Percentiles rank a stretch among this genome's conserved stretches.
phyloP scores from a whole-genome alignment of 2,329 filamentous ascomycete species.

The Trematosphaeria pertusa region DNA sequence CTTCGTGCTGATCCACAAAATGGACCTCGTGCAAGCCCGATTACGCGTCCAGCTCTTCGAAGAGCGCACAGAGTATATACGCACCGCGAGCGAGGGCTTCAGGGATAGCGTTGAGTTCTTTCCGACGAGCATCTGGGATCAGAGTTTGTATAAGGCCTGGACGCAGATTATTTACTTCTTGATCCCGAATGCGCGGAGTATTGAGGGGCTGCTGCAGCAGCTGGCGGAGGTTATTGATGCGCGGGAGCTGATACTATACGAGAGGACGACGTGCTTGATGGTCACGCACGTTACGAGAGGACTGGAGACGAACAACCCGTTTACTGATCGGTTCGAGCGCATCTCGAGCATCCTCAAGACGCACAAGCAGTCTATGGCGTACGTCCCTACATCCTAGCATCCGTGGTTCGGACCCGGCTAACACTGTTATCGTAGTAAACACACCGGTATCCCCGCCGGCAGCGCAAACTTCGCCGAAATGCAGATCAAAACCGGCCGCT shows the following conservation, averaged over 20 bases:
- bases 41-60: slow-evolving; percentile 84
- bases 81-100: slow-evolving; percentile 74
- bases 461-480: slow-evolving; percentile 82
- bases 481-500: slow-evolving; percentile 79
- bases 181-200: slow-evolving; percentile 89
- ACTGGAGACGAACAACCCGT: slow-evolving; percentile 80
- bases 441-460: slow-evolving; percentile 80
- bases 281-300: slow-evolving; percentile 89
- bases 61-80: slow-evolving; percentile 79
- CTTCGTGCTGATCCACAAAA: slow-evolving; percentile 97
- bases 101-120: slow-evolving; percentile 77
- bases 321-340: slow-evolving; percentile 89
- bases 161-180: slow-evolving; percentile 97
- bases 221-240: slow-evolving; percentile 88
- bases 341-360: slow-evolving; percentile 98
- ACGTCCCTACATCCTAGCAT: slow-evolving; percentile 44
- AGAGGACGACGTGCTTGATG: slow-evolving; percentile 93
- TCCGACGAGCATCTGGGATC: slow-evolving; percentile 97
- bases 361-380: slow-evolving; percentile 82
- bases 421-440: slow-evolving; percentile 64
- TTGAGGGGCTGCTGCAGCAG: slow-evolving; percentile 83
- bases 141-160: slow-evolving; percentile 98
- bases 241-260: slow-evolving; percentile 92
- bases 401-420: slow-evolving; percentile 34
- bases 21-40: slow-evolving; percentile 88